These are phyloP conservation scores for Mycena latifolia DNA, from an alignment of 768 basidiomycete species.

Conservation along the genomic window DNA sequence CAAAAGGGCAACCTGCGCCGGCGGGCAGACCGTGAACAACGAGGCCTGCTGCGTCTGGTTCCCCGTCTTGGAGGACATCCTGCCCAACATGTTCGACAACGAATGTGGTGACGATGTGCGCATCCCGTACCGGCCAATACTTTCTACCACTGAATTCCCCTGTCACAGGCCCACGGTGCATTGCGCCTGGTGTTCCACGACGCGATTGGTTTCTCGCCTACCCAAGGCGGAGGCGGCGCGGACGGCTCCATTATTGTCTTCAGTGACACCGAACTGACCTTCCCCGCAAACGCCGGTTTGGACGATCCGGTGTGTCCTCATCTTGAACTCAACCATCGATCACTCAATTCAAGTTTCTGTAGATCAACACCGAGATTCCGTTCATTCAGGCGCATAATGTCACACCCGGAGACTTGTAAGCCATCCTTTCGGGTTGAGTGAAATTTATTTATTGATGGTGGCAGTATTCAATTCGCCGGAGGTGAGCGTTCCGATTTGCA, in stretches of 20 bases:
- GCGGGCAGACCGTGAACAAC: conserved; percentile 44
- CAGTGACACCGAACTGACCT: conserved; percentile 42
- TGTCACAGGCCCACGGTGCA: conserved; percentile 27
- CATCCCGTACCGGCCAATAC: no score
- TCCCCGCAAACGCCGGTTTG: conserved; percentile 45
- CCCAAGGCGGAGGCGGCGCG: conserved; percentile 27
- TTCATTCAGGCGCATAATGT: conserved; percentile 40
- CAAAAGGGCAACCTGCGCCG: conserved; percentile 39
- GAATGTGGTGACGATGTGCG: conserved; percentile 48
- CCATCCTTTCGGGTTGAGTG: background rate
- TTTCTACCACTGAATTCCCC: background rate
- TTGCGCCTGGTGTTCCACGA: conserved; percentile 34
- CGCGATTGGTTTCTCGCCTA: conserved; percentile 39
- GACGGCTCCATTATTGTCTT: conserved; percentile 53
- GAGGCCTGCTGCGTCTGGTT: conserved; percentile 47
- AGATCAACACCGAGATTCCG: conserved; percentile 36
- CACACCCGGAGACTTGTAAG: conserved; percentile 46
- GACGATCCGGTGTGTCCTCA: conserved; percentile 38
- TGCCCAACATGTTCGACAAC: conserved; percentile 43
- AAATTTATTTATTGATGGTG: background rate
- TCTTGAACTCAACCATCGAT: background rate
- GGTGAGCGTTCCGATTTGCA: background rate
- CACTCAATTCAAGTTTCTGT: conserved; percentile 13
- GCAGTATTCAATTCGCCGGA: background rate
- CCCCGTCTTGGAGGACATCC: conserved; percentile 45